phyloP scores from a whole-genome alignment of 176 grass and related monocot species.

The Juncus effusus region DNA sequence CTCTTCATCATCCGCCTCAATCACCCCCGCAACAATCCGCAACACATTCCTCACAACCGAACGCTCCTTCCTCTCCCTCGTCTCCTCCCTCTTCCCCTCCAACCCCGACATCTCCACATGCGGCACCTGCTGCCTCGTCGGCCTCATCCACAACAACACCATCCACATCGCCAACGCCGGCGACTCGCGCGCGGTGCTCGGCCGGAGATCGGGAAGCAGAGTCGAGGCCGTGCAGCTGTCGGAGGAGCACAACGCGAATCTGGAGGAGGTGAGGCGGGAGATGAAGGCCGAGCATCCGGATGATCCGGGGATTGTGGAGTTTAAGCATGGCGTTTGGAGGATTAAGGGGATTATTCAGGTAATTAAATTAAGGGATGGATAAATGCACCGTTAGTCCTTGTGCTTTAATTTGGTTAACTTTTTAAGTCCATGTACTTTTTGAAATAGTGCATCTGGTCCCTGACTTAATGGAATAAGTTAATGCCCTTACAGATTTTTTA shows the following conservation, averaged over 20 bases:
- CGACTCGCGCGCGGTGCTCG: conserved; percentile 75
- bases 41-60: conserved; percentile 70
- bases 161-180: conserved; percentile 76
- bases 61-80: conserved; percentile 51
- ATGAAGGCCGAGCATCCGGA: conserved; percentile 65
- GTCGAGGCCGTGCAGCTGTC: conserved; percentile 68
- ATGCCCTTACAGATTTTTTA: too few species aligned
- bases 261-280: conserved; percentile 68
- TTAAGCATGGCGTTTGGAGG: conserved; percentile 93
- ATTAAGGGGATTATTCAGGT: conserved; percentile 98
- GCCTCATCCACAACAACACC: conserved; percentile 47
- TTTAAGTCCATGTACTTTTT: too few species aligned
- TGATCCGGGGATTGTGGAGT: conserved; percentile 70
- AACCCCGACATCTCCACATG: conserved; percentile 73
- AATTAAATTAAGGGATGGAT: too few species aligned
- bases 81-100: conserved; percentile 45
- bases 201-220: conserved; percentile 52
- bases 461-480: too few species aligned
- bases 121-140: conserved; percentile 76
- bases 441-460: too few species aligned
- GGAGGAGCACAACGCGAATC: conserved; percentile 80
- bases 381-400: too few species aligned
- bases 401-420: too few species aligned
- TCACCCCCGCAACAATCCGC: conserved; percentile 45
- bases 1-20: conserved; percentile 36